Conservation (phyloP, 2,329 filamentous ascomycete genomes). For the Clarireedia monteithiana region DNA sequence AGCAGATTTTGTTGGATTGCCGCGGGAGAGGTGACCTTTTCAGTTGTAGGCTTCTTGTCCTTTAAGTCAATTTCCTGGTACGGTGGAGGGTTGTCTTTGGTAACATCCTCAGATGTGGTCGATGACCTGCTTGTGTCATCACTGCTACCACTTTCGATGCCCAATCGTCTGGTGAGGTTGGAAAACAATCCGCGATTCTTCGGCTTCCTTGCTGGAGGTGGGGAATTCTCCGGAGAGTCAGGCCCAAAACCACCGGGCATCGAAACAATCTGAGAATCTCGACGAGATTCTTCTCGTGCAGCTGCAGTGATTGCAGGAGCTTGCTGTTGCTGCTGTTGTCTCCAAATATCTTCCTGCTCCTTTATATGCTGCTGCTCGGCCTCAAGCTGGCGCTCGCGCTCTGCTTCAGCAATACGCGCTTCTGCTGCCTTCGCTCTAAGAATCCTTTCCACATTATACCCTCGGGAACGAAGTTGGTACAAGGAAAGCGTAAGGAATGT, state of each 20-base stretch:
- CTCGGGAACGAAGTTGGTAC: slow-evolving; percentile 71
- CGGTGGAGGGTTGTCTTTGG: slow-evolving; percentile 19
- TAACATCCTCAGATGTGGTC: slow-evolving; percentile 2
- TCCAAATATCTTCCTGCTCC: slow-evolving; percentile 45
- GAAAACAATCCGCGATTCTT: slow-evolving; percentile 52
- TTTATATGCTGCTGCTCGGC: slow-evolving; percentile 63
- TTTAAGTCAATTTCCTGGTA: slow-evolving; percentile 19
- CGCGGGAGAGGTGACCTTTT: slow-evolving; percentile 50
- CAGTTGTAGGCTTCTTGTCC: slow-evolving; percentile 14
- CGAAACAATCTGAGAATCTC: slow-evolving; percentile 29
- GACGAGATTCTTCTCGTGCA: slow-evolving; percentile 30
- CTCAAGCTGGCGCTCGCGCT: slow-evolving; percentile 65
- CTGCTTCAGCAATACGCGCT: slow-evolving; percentile 77
- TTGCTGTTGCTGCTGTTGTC: slow-evolving; percentile 21
- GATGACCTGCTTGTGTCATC: slow-evolving; percentile 1
- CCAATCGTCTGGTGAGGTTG: slow-evolving; percentile 56
- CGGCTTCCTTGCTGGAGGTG: slow-evolving; percentile 37
- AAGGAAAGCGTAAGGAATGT: slow-evolving; percentile 83
- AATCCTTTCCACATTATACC: slow-evolving; percentile 95
- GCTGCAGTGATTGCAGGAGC: slow-evolving; percentile 8
- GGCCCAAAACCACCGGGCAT: slow-evolving; percentile 70
- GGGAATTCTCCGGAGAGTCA: slow-evolving; percentile 51
- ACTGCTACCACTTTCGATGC: slow-evolving; percentile 47
- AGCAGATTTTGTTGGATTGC: slow-evolving; percentile 63
- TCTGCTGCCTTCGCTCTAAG: slow-evolving; percentile 81